Conservation (phyloP, 2,329 filamentous ascomycete genomes). For the Acephala macrosclerotiorum region DNA sequence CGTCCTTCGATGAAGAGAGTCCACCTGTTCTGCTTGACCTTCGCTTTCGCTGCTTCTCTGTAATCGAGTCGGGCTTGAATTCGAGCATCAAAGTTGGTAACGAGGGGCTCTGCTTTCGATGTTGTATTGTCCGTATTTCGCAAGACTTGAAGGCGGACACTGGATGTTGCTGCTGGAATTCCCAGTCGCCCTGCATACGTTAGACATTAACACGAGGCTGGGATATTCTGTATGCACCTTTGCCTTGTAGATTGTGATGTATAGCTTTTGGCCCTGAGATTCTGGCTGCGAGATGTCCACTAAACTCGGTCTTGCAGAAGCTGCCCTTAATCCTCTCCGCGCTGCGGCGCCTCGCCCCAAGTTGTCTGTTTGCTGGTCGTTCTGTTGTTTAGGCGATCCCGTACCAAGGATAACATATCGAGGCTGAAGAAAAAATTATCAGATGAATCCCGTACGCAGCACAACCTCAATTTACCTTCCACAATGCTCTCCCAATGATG, state of each 20-base stretch:
- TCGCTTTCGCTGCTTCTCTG: conserved; percentile 68
- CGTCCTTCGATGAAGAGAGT: conserved; percentile 47
- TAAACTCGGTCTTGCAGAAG: conserved; percentile 41
- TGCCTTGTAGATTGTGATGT: conserved; percentile 45
- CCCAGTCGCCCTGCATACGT: conserved; percentile 44
- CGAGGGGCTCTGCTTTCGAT: conserved; percentile 67
- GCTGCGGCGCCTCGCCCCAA: conserved; percentile 21
- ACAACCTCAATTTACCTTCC: conserved; percentile 55
- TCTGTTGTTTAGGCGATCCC: conserved; percentile 52
- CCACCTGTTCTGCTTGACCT: conserved; percentile 69
- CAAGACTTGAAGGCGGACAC: conserved; percentile 43
- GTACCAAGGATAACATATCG: conserved; percentile 66
- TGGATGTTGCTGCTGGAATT: conserved; percentile 42
- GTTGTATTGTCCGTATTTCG: conserved; percentile 61
- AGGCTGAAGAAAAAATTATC: conserved; percentile 48
- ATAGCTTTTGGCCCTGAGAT: conserved; percentile 34
- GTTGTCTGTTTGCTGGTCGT: conserved; percentile 49
- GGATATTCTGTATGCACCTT: conserved; percentile 38
- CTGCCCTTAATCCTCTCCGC: conserved; percentile 35
- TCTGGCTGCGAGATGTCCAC: conserved; percentile 33
- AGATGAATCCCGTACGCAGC: conserved; percentile 14
- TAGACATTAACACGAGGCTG: neutral
- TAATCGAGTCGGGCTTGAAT: conserved; percentile 56
- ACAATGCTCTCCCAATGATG: conserved; percentile 58
- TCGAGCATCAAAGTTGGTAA: conserved; percentile 65